Evolutionary conservation across 1,284 basidiomycete genomes (phyloP).

Genomic region (Microbotryum saponariae): DNA sequence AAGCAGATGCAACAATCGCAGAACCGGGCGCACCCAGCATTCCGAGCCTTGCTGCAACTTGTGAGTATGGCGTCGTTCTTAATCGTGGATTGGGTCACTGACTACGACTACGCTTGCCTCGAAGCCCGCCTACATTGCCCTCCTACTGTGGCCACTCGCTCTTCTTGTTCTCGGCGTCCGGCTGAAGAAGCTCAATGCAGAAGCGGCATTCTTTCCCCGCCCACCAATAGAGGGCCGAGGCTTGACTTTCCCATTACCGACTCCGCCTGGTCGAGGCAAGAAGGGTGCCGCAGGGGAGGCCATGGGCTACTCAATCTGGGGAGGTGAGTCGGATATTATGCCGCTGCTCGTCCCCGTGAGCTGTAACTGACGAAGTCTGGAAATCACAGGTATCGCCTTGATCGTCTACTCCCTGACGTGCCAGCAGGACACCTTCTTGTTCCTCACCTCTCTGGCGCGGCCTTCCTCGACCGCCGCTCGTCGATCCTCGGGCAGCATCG

Average conservation of each 20-base stretch:
- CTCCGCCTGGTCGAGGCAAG: neutral
- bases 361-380: neutral
- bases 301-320: conserved; percentile 14
- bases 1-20: neutral
- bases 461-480: conserved; percentile 14
- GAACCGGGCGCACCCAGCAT: too few relatives aligned
- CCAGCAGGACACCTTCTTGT: conserved; percentile 28
- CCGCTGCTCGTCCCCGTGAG: too few relatives aligned
- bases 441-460: conserved; percentile 21
- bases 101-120: conserved; percentile 21
- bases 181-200: conserved; percentile 30
- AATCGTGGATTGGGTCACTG: too few relatives aligned
- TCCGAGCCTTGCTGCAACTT: too few relatives aligned
- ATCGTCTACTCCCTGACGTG: conserved; percentile 25
- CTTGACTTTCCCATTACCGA: neutral
- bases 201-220: neutral
- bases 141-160: conserved; percentile 34
- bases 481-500: neutral
- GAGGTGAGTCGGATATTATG: neutral
- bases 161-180: conserved; percentile 36
- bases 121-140: conserved; percentile 28
- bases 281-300: neutral
- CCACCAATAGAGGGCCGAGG: neutral
- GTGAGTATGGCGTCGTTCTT: too few relatives aligned
- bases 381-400: neutral